Conservation (phyloP, 2,329 filamentous ascomycete species). For the Hypoxylon sp. region DNA sequence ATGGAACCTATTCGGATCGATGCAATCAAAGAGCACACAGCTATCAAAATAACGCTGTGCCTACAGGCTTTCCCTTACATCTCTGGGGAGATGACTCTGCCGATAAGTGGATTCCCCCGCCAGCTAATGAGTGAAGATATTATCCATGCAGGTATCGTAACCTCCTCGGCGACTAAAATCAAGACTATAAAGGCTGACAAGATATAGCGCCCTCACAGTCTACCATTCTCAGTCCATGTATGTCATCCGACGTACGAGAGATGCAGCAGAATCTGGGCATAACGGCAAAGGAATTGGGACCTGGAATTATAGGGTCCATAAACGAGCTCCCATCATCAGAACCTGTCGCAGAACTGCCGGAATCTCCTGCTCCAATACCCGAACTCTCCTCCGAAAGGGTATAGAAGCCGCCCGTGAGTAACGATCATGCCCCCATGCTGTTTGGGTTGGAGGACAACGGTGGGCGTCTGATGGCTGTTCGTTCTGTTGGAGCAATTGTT, state of each 20-base stretch:
- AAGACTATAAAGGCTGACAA: not conserved
- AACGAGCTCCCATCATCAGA: slow-evolving; percentile 1
- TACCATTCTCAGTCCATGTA: not conserved
- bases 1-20: slow-evolving; percentile 47
- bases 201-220: not conserved
- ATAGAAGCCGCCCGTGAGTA: not conserved
- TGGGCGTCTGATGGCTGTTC: not conserved
- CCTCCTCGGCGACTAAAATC: not conserved
- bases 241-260: not conserved
- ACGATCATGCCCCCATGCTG: not conserved
- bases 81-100: slow-evolving; percentile 44
- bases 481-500: not conserved
- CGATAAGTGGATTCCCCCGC: slow-evolving; percentile 53
- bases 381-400: slow-evolving; percentile 12
- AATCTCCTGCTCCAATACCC: slow-evolving; percentile 4
- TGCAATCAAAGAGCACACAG: slow-evolving; percentile 41
- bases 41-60: slow-evolving; percentile 47
- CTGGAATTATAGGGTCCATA: not conserved
- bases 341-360: slow-evolving; percentile 13
- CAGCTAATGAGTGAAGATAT: slow-evolving; percentile 50
- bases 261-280: not conserved
- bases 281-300: not conserved
- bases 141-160: not conserved
- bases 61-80: slow-evolving; percentile 42
- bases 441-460: slow-evolving; percentile 16